Base-by-base conservation (phyloP, 2,329 filamentous ascomycete species). In the Fusarium azukiicola region DNA sequence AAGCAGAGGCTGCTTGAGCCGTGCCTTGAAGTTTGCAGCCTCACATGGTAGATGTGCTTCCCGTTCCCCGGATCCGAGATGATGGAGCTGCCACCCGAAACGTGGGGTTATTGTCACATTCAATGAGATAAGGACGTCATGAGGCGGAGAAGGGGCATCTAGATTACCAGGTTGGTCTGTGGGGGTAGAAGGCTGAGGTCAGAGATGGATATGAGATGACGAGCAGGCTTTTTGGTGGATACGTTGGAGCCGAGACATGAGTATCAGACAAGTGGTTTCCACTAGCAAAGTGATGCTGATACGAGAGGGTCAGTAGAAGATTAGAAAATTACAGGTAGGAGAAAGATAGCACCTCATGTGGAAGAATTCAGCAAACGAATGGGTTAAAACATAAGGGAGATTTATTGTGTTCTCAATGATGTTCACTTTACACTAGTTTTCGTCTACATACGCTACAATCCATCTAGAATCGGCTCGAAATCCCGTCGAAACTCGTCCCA, bases 401-500 rank as follows among this genome's bases (percentile, higher is more conserved):
- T 40, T 7, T 9, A 40, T 40, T 17, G 1, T 61, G 5, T 61
- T 40, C 32, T 21, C 14, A 23, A 61, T 40, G 40, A 58, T 40
- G 56, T 61, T 23, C 54, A 58, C n/a, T 40, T 23, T 40, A 61
- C 36, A 23, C 14, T 6, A 17, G 23, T 7, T 7, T 40, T 21
- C 54, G 23, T 8, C 23, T 40, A 23, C 56, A 61, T 36, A 61
- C 38, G 36, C 58, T 67, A 80, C 23, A 81, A 42, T 63, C 76
- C 74, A 42, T 76, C 71, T 11, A 47, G 27, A 17, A 79, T 74
- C 2, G 72, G 72, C 10, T 70, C 70, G 47, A 66, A 54, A 42
- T 78, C 73, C 7, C 50, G 21, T 19, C 61, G 69, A 12, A 81
- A 81, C 40, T 82, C 80, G 5, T 72, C 67, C 50, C 54, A 73